Evolutionary conservation across 208 protist genomes (phyloP).

Genomic region (Leishmania martiniquensis): DNA sequence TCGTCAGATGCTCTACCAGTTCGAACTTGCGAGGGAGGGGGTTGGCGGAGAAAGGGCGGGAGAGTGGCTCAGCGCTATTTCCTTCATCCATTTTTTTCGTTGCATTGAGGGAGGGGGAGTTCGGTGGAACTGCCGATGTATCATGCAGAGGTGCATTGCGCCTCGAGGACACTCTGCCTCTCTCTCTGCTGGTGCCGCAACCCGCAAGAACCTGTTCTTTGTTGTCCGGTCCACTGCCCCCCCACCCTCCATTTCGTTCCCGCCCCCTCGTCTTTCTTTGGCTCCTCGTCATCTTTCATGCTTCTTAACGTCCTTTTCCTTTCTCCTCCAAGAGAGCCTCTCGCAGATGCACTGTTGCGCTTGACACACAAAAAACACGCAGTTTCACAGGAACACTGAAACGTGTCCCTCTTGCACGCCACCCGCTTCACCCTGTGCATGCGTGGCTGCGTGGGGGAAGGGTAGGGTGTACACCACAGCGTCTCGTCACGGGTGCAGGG

Average conservation of each 20-base stretch:
- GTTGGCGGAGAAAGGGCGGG: too few relatives aligned
- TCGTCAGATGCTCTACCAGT: not conserved
- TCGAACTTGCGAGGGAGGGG: not conserved
- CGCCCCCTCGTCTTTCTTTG: not conserved
- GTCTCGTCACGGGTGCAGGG: conserved; percentile 1
- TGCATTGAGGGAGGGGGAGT: too few relatives aligned
- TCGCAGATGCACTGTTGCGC: not conserved
- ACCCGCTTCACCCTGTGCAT: not conserved
- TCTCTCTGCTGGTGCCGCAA: not conserved
- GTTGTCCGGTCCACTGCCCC: not conserved
- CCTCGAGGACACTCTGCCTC: not conserved
- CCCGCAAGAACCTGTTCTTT: not conserved
- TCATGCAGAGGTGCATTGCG: not conserved
- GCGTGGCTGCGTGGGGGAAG: too few relatives aligned
- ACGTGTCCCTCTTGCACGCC: not conserved
- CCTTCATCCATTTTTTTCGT: not conserved
- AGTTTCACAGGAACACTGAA: not conserved
- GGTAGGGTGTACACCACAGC: not conserved
- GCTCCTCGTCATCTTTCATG: not conserved
- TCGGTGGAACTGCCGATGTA: too few relatives aligned
- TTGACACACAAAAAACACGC: not conserved
- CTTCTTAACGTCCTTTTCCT: not conserved
- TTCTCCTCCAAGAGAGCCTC: not conserved
- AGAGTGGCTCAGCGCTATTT: not conserved
- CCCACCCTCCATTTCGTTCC: too few relatives aligned